Base-by-base conservation (phyloP, 331 rosid species). In the Quercus tomentella region DNA sequence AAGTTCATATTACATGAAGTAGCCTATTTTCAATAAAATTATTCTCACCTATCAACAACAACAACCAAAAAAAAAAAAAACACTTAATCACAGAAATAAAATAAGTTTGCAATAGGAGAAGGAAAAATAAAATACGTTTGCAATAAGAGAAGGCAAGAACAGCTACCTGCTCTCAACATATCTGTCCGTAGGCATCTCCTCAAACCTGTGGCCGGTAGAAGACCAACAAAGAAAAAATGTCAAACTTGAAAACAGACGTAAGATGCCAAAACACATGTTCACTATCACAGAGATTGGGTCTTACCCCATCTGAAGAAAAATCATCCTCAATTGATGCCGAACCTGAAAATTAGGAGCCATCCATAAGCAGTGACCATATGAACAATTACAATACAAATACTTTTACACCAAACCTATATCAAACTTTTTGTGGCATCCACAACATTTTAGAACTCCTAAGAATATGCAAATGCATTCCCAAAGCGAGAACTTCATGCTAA, bases 161-260 rank as follows among this genome's bases (percentile, higher is more conserved):
- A 74, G 56, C 62, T 82, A 93, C 99, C 99, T 93, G 96, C 99
- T 95, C 89, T 95, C 99, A 15, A 95, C 99, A 79, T 80, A 95
- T 81, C 90, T 93, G 82, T 95, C 92, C 49, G 99, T 95, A 10
- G 99, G 98, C 99, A 95, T 95, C 92, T 95, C 99, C 85, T 87
- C 99, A 87, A 95, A 95, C 82, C 98, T 94, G 97, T 76, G 85
- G 72, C 25, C 69, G 43, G 51, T 23, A 57, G 28, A 77, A 75
- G 16, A 77, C 72, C 45, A 77, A 65, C 17, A 78, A 69, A 56
- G 45, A 9, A 33, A 77, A 78, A 78, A 76, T 28, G 77, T 57
- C 74, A 83, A 83, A 71, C 23, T 72, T 73, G 35, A 67, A 75
- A 70, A 4, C 18, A 56, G 68, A 62, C 12, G 23, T 37, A 77